A percentile compares a stretch with the other conserved stretches of the same genome.
These are phyloP conservation scores for Aspergillus ibericus DNA, from an alignment of 2,329 filamentous ascomycete species.

Conservation along the genomic window DNA sequence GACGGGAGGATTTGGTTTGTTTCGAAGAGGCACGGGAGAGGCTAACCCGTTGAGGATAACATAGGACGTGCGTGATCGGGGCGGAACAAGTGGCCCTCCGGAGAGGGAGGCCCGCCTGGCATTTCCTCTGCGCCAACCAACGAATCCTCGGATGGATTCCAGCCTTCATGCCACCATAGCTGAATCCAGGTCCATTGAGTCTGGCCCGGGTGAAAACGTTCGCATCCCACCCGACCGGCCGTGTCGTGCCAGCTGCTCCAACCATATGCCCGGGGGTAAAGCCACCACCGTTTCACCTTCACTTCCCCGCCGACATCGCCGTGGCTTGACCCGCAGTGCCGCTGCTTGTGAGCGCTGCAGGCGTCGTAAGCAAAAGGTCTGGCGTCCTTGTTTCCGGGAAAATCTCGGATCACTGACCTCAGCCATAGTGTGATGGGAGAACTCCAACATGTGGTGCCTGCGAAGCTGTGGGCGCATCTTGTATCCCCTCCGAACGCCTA, in stretches of 20 bases:
- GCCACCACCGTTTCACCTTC: not conserved
- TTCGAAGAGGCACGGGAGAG: no score
- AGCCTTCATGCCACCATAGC: not conserved
- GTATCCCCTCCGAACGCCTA: not conserved
- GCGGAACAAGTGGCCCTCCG: no score
- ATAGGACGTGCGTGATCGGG: no score
- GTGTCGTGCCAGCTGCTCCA: not conserved
- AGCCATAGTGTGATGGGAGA: conserved; percentile 1
- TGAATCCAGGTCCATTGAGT: not conserved
- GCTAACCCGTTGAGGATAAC: no score
- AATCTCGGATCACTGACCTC: not conserved
- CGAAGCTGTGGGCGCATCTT: not conserved
- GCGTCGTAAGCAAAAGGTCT: conserved; percentile 12
- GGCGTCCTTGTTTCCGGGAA: not conserved
- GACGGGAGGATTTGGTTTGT: no score
- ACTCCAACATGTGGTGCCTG: conserved; percentile 5
- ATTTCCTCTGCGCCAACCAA: no score
- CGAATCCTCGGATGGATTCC: not conserved
- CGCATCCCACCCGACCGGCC: not conserved
- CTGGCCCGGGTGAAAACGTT: not conserved
- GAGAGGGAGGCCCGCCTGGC: no score
- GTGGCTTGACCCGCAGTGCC: conserved; percentile 27
- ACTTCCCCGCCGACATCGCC: conserved; percentile 11
- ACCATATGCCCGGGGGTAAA: not conserved
- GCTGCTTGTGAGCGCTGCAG: conserved; percentile 20